These are phyloP conservation scores for Erodium moschatum DNA, from an alignment of 441 rosid species.

Conservation along the genomic window DNA sequence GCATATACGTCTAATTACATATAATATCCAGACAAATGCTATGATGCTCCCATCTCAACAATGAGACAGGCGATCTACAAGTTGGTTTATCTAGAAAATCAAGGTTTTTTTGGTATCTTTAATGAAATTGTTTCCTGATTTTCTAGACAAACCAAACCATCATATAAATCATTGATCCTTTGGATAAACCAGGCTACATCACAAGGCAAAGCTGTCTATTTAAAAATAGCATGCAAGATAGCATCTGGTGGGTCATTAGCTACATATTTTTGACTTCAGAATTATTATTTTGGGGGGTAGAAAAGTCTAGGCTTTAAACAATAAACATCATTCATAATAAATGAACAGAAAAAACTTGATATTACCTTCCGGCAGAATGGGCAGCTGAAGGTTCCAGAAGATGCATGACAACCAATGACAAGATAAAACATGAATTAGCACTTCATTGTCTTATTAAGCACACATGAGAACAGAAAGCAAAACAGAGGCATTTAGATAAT, in stretches of 20 bases:
- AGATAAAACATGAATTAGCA: slow-evolving; percentile 21
- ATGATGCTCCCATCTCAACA: not conserved
- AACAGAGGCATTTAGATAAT: slow-evolving; percentile 8
- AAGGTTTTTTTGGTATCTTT: not conserved
- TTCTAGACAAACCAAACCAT: not conserved
- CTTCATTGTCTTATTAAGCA: slow-evolving; percentile 18
- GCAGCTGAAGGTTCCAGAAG: slow-evolving; percentile 43
- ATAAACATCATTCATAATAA: not conserved
- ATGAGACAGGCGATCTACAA: not conserved
- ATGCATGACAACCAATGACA: slow-evolving; percentile 26
- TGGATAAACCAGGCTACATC: not conserved
- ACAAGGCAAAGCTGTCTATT: not conserved
- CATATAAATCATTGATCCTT: not conserved
- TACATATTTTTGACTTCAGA: slow-evolving; percentile 5
- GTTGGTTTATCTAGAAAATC: not conserved
- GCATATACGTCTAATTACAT: no score
- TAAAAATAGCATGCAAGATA: not conserved
- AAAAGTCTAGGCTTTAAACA: not conserved
- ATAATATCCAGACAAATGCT: no score
- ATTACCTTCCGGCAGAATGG: slow-evolving; percentile 96
- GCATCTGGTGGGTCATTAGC: not conserved
- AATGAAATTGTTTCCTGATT: not conserved
- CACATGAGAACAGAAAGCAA: slow-evolving; percentile 4
- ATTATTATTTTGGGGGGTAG: not conserved
- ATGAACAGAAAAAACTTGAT: not conserved